Conservation (phyloP, 805 yeast species). For the Hanseniaspora mollemarum region DNA sequence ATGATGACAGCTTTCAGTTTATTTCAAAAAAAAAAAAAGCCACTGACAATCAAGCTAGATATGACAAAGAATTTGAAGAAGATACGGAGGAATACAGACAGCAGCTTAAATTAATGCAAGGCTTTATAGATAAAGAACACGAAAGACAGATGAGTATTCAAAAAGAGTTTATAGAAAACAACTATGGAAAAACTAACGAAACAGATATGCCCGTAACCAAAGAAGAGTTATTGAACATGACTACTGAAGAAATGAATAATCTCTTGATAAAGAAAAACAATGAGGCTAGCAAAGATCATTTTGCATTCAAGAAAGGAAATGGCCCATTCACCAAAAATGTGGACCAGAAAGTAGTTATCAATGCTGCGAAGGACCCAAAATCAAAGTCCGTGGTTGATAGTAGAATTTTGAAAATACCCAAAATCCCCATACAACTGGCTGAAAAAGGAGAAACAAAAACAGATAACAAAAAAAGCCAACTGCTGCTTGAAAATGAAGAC, state of each 20-base stretch:
- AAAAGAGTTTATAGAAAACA: constrained; percentile 1
- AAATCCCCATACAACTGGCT: background rate
- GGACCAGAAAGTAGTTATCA: background rate
- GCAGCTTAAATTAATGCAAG: constrained; percentile 1
- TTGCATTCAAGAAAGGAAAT: background rate
- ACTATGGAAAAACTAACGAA: background rate
- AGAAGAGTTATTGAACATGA: constrained; percentile 4
- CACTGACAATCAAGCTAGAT: constrained; percentile 6
- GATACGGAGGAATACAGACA: constrained; percentile 16
- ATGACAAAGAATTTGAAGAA: constrained; percentile 9
- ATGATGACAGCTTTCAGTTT: background rate
- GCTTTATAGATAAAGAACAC: constrained; percentile 1
- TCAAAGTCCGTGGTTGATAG: background rate
- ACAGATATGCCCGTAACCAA: background rate
- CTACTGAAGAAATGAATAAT: constrained; percentile 7
- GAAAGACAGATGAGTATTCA: constrained; percentile 3
- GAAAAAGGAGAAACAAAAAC: background rate
- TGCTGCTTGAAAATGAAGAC: background rate
- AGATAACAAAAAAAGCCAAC: background rate
- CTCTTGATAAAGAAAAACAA: background rate
- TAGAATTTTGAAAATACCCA: constrained; percentile 1
- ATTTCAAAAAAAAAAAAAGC: background rate
- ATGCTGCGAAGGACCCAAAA: background rate
- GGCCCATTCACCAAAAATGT: background rate
- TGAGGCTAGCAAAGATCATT: background rate